Percentiles rank a stretch among this genome's conserved stretches.
Evolutionary conservation across 495 filamentous ascomycete genomes (phyloP).

Genomic region (Clavariopsis aquatica): DNA sequence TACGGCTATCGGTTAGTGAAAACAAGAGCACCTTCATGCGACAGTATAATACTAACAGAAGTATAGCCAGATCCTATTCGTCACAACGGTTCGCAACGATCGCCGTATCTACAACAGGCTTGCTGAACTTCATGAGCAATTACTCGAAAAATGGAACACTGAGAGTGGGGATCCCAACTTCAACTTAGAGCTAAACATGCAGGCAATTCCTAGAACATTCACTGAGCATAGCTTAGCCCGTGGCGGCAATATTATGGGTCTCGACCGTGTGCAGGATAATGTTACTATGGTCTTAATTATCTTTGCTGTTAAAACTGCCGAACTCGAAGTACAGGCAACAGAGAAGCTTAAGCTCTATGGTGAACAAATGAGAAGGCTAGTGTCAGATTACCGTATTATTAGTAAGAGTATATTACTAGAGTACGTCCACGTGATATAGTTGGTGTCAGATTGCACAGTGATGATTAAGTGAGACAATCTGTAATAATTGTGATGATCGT

Average conservation of each 20-base stretch:
- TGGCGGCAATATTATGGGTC: slow-evolving; percentile 26
- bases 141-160: slow-evolving; percentile 20
- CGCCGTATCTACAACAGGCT: slow-evolving; percentile 19
- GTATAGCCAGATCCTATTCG: slow-evolving; percentile 10
- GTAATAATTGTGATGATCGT: too few species aligned
- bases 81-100: slow-evolving; percentile 30
- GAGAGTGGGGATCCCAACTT: slow-evolving; percentile 13
- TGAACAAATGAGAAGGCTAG: too few species aligned
- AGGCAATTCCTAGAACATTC: slow-evolving; percentile 20
- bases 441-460: too few species aligned
- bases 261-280: not conserved
- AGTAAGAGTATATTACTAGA: too few species aligned
- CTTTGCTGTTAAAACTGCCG: slow-evolving; percentile 10
- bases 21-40: not conserved
- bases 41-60: slow-evolving; percentile 10
- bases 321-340: slow-evolving; percentile 15
- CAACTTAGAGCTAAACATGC: slow-evolving; percentile 19
- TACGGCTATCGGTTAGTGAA: slow-evolving; percentile 16
- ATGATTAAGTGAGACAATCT: too few species aligned
- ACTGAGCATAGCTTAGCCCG: slow-evolving; percentile 9
- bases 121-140: slow-evolving; percentile 21
- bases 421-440: too few species aligned
- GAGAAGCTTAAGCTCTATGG: slow-evolving; percentile 10
- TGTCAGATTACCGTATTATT: too few species aligned
- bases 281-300: slow-evolving; percentile 4